Evolutionary conservation across 2,329 filamentous ascomycete species (phyloP), one percentile per base, ranked within the genome.

Genomic region (Talaromyces sp.): DNA sequence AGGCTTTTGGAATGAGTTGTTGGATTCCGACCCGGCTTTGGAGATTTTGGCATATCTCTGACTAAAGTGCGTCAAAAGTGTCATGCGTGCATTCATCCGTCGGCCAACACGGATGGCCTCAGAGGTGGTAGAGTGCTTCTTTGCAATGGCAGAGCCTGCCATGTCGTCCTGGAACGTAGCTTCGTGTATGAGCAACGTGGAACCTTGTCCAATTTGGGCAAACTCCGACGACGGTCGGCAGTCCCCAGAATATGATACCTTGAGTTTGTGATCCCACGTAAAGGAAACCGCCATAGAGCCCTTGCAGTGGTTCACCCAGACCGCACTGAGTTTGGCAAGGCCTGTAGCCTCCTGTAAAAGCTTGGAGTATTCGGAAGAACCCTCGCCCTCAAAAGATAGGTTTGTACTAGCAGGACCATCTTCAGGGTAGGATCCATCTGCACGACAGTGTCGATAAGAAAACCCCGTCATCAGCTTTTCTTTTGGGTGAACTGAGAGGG

Each of bases 91-190:
- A 31, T 84, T 76, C 95, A 99, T 99, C 53, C 81, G 78, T 12
- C 84, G 82, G 1, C 89, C 94, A 3, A 98, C 84, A 52, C 81
- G 82, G 3, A 99, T 83, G 0, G 95, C 95, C 78, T 99, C 95
- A 14, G 85, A 85, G 64, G 92, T 91, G 8, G 95, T 99, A 44
- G 85, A 91, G 79, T 99, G 95, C 71, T 89, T 92, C 85, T 99
- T 99, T 57, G 89, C 90, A 31, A 83, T 72, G 4, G 95, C 95
- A 69, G 97, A 93, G 16, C 83, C 85, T 44, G 76, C 69, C 68
- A 96, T 85, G 69, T 95, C 91, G 72, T 96, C 91, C 68, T 95
- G 91, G 72, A 99, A 98, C 0, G 95, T 99, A 65, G 92, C 93
- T 82, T 99, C 95, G 79, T 99, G 95, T 61, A 99, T 86, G 5